phyloP scores from a whole-genome alignment of 306 rosid species.

The Vigna mungo region DNA sequence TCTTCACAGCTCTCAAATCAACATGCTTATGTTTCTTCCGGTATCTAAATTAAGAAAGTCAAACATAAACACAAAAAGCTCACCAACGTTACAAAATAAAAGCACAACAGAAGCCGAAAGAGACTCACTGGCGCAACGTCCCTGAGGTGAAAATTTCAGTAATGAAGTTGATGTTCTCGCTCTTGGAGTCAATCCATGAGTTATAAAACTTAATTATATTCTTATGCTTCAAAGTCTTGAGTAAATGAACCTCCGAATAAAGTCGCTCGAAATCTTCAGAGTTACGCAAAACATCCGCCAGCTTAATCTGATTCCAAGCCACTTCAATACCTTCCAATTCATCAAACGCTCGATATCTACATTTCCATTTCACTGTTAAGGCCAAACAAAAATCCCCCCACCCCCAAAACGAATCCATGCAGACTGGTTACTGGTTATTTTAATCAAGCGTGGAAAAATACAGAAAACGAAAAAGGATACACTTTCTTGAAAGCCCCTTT shows the following conservation, averaged over 20 bases:
- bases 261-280: conserved; percentile 89
- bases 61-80: conserved; percentile 11
- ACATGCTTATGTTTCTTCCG: conserved; percentile 95
- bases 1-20: conserved; percentile 95
- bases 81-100: conserved; percentile 14
- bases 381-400: conserved; percentile 39
- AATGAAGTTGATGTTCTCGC: conserved; percentile 86
- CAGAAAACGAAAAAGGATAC: conserved; percentile 69
- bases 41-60: conserved; percentile 60
- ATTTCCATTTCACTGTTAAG: conserved; percentile 59
- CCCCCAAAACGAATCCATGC: neutral
- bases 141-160: conserved; percentile 98
- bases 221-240: conserved; percentile 94
- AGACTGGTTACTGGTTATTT: neutral
- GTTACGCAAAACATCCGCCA: conserved; percentile 80
- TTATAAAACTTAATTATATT: conserved; percentile 87
- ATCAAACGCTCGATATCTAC: conserved; percentile 95
- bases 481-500: conserved; percentile 98
- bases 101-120: neutral
- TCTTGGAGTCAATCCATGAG: conserved; percentile 85
- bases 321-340: conserved; percentile 98
- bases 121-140: conserved; percentile 88
- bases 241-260: conserved; percentile 94
- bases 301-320: conserved; percentile 98
- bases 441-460: neutral